These are phyloP conservation scores for Tylopilus intermedius DNA, from an alignment of 768 basidiomycete genomes.

Conservation along the genomic window DNA sequence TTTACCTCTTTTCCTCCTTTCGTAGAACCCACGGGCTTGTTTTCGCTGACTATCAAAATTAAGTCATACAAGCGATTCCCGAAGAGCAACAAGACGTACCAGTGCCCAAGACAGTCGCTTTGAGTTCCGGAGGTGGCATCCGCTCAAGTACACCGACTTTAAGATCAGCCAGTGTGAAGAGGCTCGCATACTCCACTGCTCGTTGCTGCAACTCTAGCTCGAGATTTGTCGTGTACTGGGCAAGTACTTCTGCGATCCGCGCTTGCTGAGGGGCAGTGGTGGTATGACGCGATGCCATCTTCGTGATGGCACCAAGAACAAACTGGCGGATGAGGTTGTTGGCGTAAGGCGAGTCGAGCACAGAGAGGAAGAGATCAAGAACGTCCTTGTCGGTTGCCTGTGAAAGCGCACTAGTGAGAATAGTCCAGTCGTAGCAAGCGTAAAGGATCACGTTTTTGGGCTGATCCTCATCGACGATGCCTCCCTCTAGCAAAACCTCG, in stretches of 20 bases:
- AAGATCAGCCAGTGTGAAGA: slow-evolving; percentile 75
- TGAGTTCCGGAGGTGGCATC: slow-evolving; percentile 98
- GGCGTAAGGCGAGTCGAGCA: slow-evolving; percentile 90
- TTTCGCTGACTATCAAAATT: slow-evolving; percentile 72
- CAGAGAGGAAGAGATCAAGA: slow-evolving; percentile 78
- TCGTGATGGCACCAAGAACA: slow-evolving; percentile 83
- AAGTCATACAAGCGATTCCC: neutral
- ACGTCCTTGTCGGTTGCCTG: slow-evolving; percentile 80
- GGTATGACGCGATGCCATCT: slow-evolving; percentile 78
- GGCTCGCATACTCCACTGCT: slow-evolving; percentile 87
- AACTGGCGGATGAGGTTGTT: slow-evolving; percentile 91
- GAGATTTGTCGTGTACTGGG: slow-evolving; percentile 79
- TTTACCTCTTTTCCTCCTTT: slow-evolving; percentile 67
- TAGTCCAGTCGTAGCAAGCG: neutral
- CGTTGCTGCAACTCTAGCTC: slow-evolving; percentile 96
- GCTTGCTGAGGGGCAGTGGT: slow-evolving; percentile 66
- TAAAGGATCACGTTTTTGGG: slow-evolving; percentile 51
- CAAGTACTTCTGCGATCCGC: slow-evolving; percentile 71
- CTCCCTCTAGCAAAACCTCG: slow-evolving; percentile 83
- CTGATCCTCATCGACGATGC: slow-evolving; percentile 73
- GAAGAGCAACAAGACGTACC: slow-evolving; percentile 44
- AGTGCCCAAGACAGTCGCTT: slow-evolving; percentile 92
- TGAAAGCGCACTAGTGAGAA: neutral
- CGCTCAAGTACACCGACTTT: slow-evolving; percentile 85
- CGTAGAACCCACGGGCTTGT: slow-evolving; percentile 92